These are phyloP conservation scores for Scedosporium boydii DNA, from an alignment of 2,329 filamentous ascomycete species.

Conservation along the genomic window DNA sequence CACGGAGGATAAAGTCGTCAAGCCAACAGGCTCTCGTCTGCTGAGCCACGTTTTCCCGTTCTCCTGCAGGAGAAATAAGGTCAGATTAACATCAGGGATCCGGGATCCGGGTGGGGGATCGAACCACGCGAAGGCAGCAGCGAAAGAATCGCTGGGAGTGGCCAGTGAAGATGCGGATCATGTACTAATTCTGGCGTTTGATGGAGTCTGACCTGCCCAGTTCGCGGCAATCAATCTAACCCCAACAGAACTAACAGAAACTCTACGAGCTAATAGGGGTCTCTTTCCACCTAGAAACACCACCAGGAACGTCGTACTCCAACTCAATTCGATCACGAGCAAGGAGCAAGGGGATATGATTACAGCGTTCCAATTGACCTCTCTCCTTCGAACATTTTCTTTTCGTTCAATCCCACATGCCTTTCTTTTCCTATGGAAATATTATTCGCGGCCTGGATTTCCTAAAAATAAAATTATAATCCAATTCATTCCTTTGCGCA, in stretches of 20 bases:
- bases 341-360: not conserved
- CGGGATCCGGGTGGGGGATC: conserved; percentile 4
- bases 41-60: not conserved
- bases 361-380: not conserved
- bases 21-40: not conserved
- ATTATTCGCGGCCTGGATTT: no score
- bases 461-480: no score
- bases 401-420: no score
- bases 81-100: not conserved
- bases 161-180: not conserved
- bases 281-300: not conserved
- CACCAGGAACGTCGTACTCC: not conserved
- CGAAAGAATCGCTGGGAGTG: not conserved
- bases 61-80: conserved; percentile 1
- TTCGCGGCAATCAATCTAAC: not conserved
- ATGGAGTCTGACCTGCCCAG: no score
- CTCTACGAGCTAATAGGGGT: no score
- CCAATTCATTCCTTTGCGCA: no score
- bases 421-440: no score
- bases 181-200: no score
- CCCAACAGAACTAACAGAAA: not conserved
- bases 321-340: not conserved
- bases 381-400: not conserved
- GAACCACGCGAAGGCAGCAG: not conserved
- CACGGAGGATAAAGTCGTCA: not conserved